Conservation (phyloP, 768 basidiomycete genomes). For the Pulveroboletus sp. region DNA sequence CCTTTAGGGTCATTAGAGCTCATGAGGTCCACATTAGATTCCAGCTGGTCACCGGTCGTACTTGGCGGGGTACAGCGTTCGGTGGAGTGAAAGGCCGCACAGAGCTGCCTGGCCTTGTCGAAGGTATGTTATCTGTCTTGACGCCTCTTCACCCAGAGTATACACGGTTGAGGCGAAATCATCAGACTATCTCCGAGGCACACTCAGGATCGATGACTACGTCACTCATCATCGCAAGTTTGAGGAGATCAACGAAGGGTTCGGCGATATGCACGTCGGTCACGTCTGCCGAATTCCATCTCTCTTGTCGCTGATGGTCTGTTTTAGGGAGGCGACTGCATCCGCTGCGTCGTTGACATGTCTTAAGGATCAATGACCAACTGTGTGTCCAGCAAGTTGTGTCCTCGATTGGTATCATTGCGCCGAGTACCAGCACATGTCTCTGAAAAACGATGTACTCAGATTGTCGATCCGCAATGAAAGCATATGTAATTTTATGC, state of each 20-base stretch:
- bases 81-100: slow-evolving; percentile 98
- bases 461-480: background rate
- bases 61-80: slow-evolving; percentile 94
- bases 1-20: background rate
- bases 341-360: slow-evolving; percentile 96
- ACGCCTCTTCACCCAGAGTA: background rate
- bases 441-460: background rate
- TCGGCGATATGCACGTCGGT: slow-evolving; percentile 96
- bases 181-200: slow-evolving; percentile 75
- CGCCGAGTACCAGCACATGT: background rate
- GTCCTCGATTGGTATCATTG: background rate
- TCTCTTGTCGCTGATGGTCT: slow-evolving; percentile 2
- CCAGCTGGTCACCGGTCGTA: slow-evolving; percentile 78
- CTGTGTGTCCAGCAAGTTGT: slow-evolving; percentile 1
- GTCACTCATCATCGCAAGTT: slow-evolving; percentile 82
- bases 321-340: slow-evolving; percentile 67
- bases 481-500: slow-evolving; percentile 1
- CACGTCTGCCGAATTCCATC: background rate
- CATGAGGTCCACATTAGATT: slow-evolving; percentile 33
- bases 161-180: slow-evolving; percentile 1
- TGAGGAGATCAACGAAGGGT: slow-evolving; percentile 77
- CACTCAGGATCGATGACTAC: slow-evolving; percentile 91
- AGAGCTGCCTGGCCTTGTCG: slow-evolving; percentile 89
- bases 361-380: slow-evolving; percentile 29
- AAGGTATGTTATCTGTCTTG: slow-evolving; percentile 46